Conservation (phyloP, 176 grass and related monocot genomes). For the Eleusine coracana region DNA sequence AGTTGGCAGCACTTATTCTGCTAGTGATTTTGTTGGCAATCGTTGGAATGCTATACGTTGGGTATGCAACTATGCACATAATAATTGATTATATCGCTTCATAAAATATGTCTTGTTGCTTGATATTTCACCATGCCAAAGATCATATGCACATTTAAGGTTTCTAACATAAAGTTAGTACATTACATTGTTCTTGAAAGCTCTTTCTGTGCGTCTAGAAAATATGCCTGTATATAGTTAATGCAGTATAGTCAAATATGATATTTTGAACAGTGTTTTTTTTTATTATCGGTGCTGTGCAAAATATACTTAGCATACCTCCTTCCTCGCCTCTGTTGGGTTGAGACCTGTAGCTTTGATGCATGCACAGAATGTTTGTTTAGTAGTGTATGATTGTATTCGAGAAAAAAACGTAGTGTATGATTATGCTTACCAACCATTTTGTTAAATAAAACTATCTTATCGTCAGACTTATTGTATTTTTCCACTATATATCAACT, state of each 20-base stretch:
- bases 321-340: not conserved
- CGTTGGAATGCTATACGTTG: constrained; percentile 87
- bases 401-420: too few species aligned
- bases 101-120: constrained; percentile 8
- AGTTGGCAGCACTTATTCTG: constrained; percentile 80
- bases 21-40: constrained; percentile 92
- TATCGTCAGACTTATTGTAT: not conserved
- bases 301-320: not conserved
- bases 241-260: not conserved
- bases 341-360: not conserved
- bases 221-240: not conserved
- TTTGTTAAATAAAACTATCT: not conserved
- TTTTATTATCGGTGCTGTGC: not conserved
- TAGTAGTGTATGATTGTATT: not conserved
- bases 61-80: constrained; percentile 50
- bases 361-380: not conserved
- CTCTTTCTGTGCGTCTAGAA: not conserved
- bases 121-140: constrained; percentile 20
- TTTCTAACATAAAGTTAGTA: not conserved
- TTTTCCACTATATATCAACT: not conserved
- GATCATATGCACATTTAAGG: not conserved
- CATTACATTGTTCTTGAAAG: not conserved
- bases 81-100: constrained; percentile 18
- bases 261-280: not conserved
- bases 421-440: not conserved